Evolutionary conservation across 1,284 basidiomycete species (phyloP).

Genomic region (Phellopilus nigrolimitatus): DNA sequence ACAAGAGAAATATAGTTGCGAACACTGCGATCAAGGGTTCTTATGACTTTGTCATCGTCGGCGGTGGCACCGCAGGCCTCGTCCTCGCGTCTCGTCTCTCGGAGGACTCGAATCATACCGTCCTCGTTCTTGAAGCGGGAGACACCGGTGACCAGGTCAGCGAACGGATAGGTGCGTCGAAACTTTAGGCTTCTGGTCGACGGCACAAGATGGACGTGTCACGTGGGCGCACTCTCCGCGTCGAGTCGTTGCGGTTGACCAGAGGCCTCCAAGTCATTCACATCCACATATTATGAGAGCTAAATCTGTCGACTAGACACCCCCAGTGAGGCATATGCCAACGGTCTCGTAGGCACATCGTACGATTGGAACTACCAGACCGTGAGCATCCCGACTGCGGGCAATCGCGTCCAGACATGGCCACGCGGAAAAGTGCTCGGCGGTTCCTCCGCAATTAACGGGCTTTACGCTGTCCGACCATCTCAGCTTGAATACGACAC

Average conservation of each 20-base stretch:
- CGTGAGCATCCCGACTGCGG: conserved; percentile 40
- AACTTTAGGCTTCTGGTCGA: not conserved
- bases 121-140: conserved; percentile 73
- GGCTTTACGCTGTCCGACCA: conserved; percentile 60
- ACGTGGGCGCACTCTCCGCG: too few relatives aligned
- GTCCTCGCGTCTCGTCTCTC: conserved; percentile 69
- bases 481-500: conserved; percentile 50
- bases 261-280: not conserved
- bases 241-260: too few relatives aligned
- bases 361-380: conserved; percentile 67
- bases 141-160: conserved; percentile 48
- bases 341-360: conserved; percentile 41
- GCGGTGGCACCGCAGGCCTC: conserved; percentile 72
- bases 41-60: conserved; percentile 56
- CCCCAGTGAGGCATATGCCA: conserved; percentile 48
- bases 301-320: conserved; percentile 34
- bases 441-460: conserved; percentile 68
- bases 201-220: too few relatives aligned
- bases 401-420: conserved; percentile 41
- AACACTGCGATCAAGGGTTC: conserved; percentile 34
- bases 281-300: not conserved
- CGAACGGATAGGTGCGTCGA: conserved; percentile 35
- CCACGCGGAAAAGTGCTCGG: conserved; percentile 67
- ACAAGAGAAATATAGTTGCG: conserved; percentile 37
- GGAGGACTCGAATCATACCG: conserved; percentile 61